Evolutionary conservation across 495 filamentous ascomycete genomes (phyloP).

Genomic region (Barbatosphaeria neglecta): DNA sequence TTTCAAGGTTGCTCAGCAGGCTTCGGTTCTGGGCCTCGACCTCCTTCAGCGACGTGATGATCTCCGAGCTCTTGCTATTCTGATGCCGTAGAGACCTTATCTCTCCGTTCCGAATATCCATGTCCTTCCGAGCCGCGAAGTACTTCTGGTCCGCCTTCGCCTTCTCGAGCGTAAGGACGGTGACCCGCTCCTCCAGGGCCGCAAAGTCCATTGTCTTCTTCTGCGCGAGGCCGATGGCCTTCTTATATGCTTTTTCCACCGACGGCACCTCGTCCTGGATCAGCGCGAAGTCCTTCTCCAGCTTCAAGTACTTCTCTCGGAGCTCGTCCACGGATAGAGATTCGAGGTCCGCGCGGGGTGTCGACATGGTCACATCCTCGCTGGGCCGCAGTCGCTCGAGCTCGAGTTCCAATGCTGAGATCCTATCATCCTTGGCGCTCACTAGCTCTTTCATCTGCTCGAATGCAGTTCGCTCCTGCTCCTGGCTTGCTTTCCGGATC

Average conservation of each 20-base stretch:
- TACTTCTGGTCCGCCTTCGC: conserved; percentile 96
- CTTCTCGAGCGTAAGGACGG: conserved; percentile 71
- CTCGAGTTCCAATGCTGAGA: conserved; percentile 70
- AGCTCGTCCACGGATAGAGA: conserved; percentile 54
- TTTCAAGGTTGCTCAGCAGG: conserved; percentile 74
- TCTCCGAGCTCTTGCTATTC: conserved; percentile 82
- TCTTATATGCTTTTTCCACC: conserved; percentile 79
- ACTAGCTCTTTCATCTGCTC: conserved; percentile 69
- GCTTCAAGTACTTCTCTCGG: conserved; percentile 52
- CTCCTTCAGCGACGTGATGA: conserved; percentile 86
- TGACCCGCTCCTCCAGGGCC: conserved; percentile 67
- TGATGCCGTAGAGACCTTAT: conserved; percentile 66
- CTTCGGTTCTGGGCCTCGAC: conserved; percentile 51
- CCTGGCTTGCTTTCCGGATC: conserved; percentile 67
- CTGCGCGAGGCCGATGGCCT: conserved; percentile 66
- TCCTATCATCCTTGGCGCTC: conserved; percentile 60
- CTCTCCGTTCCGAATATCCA: conserved; percentile 68
- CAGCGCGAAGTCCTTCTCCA: conserved; percentile 68
- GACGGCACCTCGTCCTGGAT: conserved; percentile 78
- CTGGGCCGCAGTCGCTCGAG: conserved; percentile 53
- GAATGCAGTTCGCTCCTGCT: conserved; percentile 56
- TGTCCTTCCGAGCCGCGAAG: conserved; percentile 86
- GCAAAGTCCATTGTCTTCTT: conserved; percentile 72
- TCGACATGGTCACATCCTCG: conserved; percentile 28
- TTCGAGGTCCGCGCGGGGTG: conserved; percentile 37